Evolutionary conservation across 2,329 filamentous ascomycete genomes (phyloP), one percentile per base, ranked within the genome.

Genomic region (Diaporthe ampelina): DNA sequence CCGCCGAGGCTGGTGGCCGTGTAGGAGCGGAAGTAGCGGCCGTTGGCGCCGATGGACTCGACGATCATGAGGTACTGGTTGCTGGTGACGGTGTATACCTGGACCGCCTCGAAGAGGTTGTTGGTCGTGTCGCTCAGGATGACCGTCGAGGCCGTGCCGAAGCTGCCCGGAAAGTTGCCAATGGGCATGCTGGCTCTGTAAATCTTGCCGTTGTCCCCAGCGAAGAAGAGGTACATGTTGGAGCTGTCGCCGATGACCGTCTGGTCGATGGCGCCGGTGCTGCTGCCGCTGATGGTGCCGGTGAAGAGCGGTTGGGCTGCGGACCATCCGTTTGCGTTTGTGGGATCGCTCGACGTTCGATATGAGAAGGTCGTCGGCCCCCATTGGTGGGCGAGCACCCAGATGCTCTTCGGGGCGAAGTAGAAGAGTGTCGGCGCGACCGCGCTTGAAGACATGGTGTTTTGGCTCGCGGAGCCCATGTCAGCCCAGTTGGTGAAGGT

Each of bases 351-450:
- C 0, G 90, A 89, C 2, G 91, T 93, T 67, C 82, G 81, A 85
- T 92, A 93, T 3, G 86, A 86, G 83, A 93, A 93, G 0, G 90
- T 77, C 0, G 86, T 88, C 0, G 88, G 78, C 1, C 90, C 90
- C 90, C 90, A 92, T 80, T 93, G 90, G 78, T 92, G 88, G n/a
- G 90, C 88, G 0, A 93, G 85, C n/a, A 92, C 83, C 91, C 91
- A 93, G 76, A 88, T 81, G 76, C 82, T 85, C 83, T 91, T 92
- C 0, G 91, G 91, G 7, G 79, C 77, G 78, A 92, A 93, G 84
- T 87, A 90, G 83, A 93, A 92, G 63, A 93, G 82, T 0, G 90
- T 90, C 0, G 91, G 91, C 0, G 91, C 91, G 29, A 91, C 90
- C 13, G 88, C 81, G 8, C 75, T 77, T 5, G 74, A 59, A 58